phyloP scores from a whole-genome alignment of 2,329 filamentous ascomycete genomes.

The Diaporthe destruens region DNA sequence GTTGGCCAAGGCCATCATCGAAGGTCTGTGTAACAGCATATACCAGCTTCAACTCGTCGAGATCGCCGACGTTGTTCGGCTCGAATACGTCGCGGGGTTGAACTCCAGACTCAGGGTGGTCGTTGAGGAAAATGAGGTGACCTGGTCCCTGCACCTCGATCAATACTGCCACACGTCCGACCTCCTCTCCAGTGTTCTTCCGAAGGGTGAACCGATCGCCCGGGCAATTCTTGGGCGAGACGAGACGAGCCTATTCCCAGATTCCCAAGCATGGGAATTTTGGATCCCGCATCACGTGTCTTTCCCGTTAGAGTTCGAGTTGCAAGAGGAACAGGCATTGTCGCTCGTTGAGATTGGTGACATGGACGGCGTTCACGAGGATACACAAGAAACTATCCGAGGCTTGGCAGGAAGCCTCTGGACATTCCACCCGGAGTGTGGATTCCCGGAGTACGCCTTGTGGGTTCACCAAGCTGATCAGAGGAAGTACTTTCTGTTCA shows the following conservation, averaged over 20 bases:
- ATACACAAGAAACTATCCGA: not conserved
- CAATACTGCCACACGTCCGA: conserved; percentile 28
- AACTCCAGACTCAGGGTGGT: conserved; percentile 36
- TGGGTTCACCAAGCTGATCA: conserved; percentile 36
- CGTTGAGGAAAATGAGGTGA: conserved; percentile 29
- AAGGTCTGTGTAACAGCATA: conserved; percentile 32
- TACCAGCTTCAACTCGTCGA: conserved; percentile 38
- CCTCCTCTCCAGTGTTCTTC: not conserved
- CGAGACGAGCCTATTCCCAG: conserved; percentile 29
- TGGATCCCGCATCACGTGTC: conserved; percentile 16
- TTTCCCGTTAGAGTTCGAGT: conserved; percentile 8
- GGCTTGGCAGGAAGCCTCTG: conserved; percentile 16
- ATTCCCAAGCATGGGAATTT: conserved; percentile 20
- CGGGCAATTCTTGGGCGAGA: conserved; percentile 32
- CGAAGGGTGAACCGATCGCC: conserved; percentile 42
- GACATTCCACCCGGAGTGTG: conserved; percentile 45
- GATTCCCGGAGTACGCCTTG: conserved; percentile 49
- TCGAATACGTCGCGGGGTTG: conserved; percentile 38
- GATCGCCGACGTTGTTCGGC: conserved; percentile 37
- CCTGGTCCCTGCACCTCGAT: conserved; percentile 38
- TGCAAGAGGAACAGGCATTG: conserved; percentile 7
- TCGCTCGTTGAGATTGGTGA: not conserved
- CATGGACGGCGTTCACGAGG: not conserved
- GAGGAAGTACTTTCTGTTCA: conserved; percentile 49
- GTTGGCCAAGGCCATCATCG: conserved; percentile 24